phyloP scores from a whole-genome alignment of 2,329 filamentous ascomycete species.

The Ilyonectria robusta region DNA sequence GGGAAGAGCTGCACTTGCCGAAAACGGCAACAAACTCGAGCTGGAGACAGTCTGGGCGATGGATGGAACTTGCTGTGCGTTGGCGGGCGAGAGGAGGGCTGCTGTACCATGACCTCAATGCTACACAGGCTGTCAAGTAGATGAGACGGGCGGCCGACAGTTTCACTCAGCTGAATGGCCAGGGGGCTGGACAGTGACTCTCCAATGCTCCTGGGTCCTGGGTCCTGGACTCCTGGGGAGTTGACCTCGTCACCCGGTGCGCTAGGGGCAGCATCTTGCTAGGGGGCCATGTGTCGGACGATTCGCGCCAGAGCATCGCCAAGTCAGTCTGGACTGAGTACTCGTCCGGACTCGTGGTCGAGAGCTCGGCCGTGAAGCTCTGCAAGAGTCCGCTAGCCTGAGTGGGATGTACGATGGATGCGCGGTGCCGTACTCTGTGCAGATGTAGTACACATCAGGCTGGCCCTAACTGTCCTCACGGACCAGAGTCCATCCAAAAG shows the following conservation, averaged over 20 bases:
- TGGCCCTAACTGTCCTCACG: slow-evolving; percentile 18
- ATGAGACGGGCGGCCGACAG: slow-evolving; percentile 22
- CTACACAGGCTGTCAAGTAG: slow-evolving; percentile 12
- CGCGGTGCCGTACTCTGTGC: slow-evolving; percentile 5
- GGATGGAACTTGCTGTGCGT: slow-evolving; percentile 29
- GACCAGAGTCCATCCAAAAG: slow-evolving; percentile 12
- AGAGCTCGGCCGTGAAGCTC: slow-evolving; percentile 13
- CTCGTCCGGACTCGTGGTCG: background rate
- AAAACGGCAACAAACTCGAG: slow-evolving; percentile 34
- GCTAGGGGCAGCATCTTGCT: background rate
- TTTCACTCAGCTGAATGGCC: slow-evolving; percentile 15
- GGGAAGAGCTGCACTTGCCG: slow-evolving; percentile 36
- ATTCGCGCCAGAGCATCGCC: slow-evolving; percentile 19
- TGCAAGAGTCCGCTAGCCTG: slow-evolving; percentile 18
- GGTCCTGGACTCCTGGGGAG: slow-evolving; percentile 9
- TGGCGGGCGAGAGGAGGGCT: slow-evolving; percentile 14
- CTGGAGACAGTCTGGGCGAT: slow-evolving; percentile 32
- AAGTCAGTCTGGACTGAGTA: slow-evolving; percentile 16
- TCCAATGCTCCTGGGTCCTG: slow-evolving; percentile 4
- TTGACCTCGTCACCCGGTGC: background rate
- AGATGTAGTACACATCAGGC: slow-evolving; percentile 14
- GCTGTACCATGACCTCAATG: slow-evolving; percentile 23
- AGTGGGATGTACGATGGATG: slow-evolving; percentile 6
- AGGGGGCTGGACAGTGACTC: slow-evolving; percentile 16
- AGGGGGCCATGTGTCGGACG: slow-evolving; percentile 28